A percentile compares a stretch with the other conserved stretches of the same genome.
phyloP scores from a whole-genome alignment of 768 basidiomycete species.

The Tubosaeta sp. region DNA sequence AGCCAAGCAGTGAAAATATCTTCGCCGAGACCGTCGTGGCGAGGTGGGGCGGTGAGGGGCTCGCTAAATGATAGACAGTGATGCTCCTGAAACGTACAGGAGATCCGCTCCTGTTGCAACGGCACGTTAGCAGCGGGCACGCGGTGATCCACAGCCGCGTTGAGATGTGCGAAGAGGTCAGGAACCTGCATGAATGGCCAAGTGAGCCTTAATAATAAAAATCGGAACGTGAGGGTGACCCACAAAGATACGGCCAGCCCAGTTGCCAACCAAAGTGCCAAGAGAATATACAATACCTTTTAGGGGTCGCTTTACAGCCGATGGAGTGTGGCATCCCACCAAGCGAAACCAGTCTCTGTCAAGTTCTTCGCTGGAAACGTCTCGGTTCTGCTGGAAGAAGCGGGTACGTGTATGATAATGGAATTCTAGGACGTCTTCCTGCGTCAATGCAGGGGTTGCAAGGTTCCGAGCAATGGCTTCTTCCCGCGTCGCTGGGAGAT shows the following conservation, averaged over 20 bases:
- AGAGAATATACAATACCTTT: constrained; percentile 40
- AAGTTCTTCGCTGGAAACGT: constrained; percentile 27
- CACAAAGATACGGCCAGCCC: constrained; percentile 47
- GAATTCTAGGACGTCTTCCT: constrained; percentile 40
- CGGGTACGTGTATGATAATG: constrained; percentile 34
- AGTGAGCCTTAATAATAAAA: constrained; percentile 16
- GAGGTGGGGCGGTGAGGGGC: constrained; percentile 34
- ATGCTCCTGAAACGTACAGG: constrained; percentile 42
- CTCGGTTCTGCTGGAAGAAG: constrained; percentile 20
- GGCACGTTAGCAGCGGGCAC: constrained; percentile 17
- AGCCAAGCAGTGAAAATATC: constrained; percentile 49
- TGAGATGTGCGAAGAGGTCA: constrained; percentile 23
- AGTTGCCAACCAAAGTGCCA: constrained; percentile 42
- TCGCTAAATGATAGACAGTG: constrained; percentile 40
- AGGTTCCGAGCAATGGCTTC: constrained; percentile 29
- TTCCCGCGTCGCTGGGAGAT: constrained; percentile 34
- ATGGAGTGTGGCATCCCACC: constrained; percentile 39
- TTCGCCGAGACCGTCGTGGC: constrained; percentile 35
- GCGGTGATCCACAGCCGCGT: constrained; percentile 21
- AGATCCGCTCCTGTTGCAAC: constrained; percentile 36
- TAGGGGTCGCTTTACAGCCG: constrained; percentile 32
- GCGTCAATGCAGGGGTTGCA: constrained; percentile 29
- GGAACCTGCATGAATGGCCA: constrained; percentile 19
- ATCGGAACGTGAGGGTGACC: constrained; percentile 17
- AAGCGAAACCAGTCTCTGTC: constrained; percentile 50